Conservation (phyloP, 257 asterid genomes). For the Linaria vulgaris region DNA sequence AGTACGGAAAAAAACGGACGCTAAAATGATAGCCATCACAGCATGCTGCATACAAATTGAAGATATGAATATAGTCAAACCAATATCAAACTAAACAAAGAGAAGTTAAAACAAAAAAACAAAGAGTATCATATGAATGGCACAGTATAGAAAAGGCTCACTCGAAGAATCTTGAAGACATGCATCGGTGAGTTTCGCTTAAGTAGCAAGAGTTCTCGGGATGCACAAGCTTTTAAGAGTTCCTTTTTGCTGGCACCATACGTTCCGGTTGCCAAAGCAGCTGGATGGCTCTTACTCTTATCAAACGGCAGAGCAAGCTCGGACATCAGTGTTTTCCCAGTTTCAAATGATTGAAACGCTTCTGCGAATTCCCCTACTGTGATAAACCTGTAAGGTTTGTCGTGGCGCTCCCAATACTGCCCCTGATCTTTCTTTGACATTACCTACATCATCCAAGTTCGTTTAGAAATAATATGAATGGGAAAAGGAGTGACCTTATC, state of each 20-base stretch:
- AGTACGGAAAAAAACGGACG: constrained; percentile 53
- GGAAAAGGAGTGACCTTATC: not conserved
- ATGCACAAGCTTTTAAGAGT: constrained; percentile 55
- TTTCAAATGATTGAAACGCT: constrained; percentile 34
- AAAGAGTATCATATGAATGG: no score
- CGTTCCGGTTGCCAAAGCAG: constrained; percentile 58
- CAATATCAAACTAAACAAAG: not conserved
- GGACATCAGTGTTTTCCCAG: constrained; percentile 39
- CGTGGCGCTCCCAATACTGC: constrained; percentile 46
- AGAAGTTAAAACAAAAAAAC: not conserved
- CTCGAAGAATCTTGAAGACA: constrained; percentile 55
- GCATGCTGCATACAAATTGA: constrained; percentile 37
- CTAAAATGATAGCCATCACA: constrained; percentile 30
- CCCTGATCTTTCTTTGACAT: constrained; percentile 53
- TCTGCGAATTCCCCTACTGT: constrained; percentile 34
- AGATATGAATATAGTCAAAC: no score
- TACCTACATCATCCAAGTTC: constrained; percentile 31
- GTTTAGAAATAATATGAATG: not conserved
- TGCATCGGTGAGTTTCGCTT: constrained; percentile 61
- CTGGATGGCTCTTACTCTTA: constrained; percentile 68
- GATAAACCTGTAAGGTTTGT: constrained; percentile 42
- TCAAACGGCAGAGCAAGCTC: constrained; percentile 61
- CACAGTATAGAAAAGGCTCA: not conserved
- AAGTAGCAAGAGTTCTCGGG: constrained; percentile 55
- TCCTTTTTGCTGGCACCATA: constrained; percentile 55